Percentiles rank a stretch among this genome's conserved stretches.
Evolutionary conservation across 1,139 yeast genomes (phyloP).

Genomic region (Yamadazyma jaroonii): DNA sequence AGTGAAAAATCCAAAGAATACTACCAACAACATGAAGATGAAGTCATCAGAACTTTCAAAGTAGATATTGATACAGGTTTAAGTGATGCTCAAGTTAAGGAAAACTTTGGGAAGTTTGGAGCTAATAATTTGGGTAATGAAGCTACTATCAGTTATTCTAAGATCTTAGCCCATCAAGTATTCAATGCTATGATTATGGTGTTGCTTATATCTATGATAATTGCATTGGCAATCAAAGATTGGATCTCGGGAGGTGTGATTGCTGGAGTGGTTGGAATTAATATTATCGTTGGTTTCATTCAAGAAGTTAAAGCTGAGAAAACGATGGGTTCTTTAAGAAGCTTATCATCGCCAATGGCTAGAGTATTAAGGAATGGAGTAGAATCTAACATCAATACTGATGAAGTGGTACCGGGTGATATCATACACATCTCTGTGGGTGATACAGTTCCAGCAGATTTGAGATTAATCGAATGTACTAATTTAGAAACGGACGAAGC

Average conservation of each 20-base stretch:
- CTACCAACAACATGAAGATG: conserved; percentile 3
- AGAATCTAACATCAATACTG: conserved; percentile 32
- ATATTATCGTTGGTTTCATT: conserved; percentile 29
- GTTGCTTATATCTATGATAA: conserved; percentile 32
- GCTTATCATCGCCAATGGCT: conserved; percentile 33
- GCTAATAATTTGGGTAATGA: conserved; percentile 29
- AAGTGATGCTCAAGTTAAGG: conserved; percentile 26
- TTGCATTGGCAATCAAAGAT: conserved; percentile 32
- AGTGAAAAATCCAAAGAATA: conserved; percentile 1
- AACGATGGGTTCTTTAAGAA: conserved; percentile 37
- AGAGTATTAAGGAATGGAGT: conserved; percentile 41
- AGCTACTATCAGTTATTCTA: conserved; percentile 23
- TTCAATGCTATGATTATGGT: conserved; percentile 39
- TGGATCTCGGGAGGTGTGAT: conserved; percentile 30
- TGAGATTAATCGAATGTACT: conserved; percentile 36
- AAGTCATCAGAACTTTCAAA: conserved; percentile 19
- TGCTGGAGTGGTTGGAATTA: conserved; percentile 29
- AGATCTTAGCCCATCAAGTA: conserved; percentile 40
- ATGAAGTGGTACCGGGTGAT: conserved; percentile 52
- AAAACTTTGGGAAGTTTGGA: conserved; percentile 18
- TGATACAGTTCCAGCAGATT: conserved; percentile 51
- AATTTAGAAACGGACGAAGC: conserved; percentile 51
- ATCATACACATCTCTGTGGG: conserved; percentile 42
- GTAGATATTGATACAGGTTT: conserved; percentile 47
- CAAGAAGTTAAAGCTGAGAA: conserved; percentile 38